A percentile compares a stretch with the other conserved stretches of the same genome.
Conservation (phyloP, 176 grass and related monocot species). For the Hyparrhenia diplandra region DNA sequence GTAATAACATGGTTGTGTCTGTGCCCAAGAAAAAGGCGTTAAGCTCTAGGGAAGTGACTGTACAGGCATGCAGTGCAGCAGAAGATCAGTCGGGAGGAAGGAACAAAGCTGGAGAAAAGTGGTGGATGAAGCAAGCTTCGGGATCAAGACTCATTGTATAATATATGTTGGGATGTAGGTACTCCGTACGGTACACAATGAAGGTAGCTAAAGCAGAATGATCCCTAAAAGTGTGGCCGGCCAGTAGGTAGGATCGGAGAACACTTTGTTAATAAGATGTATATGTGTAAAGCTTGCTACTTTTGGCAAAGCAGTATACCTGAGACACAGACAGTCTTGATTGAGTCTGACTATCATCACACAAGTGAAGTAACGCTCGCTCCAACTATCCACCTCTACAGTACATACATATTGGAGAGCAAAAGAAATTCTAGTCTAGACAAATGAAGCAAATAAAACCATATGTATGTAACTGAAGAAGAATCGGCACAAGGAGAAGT, state of each 20-base stretch:
- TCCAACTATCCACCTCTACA: not conserved
- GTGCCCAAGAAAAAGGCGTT: not conserved
- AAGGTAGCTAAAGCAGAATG: not conserved
- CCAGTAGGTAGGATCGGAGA: not conserved
- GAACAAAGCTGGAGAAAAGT: not conserved
- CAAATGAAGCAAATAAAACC: too few species aligned
- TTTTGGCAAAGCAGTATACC: conserved; percentile 4
- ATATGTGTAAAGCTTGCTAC: not conserved
- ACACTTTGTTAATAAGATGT: not conserved
- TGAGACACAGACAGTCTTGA: not conserved
- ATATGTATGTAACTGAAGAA: not conserved
- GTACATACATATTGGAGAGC: not conserved
- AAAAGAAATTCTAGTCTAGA: not conserved
- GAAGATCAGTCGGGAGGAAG: not conserved
- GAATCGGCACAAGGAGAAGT: not conserved
- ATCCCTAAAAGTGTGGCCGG: not conserved
- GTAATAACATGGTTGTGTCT: not conserved
- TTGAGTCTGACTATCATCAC: not conserved
- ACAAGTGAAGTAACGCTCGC: not conserved
- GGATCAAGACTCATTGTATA: not conserved
- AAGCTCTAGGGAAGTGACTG: not conserved
- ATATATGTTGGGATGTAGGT: not conserved
- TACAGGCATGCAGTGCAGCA: not conserved
- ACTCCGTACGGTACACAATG: not conserved
- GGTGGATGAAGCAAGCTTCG: not conserved